Base-by-base conservation (phyloP, 75 land plant genomes). In the Selaginella tamariscina region DNA sequence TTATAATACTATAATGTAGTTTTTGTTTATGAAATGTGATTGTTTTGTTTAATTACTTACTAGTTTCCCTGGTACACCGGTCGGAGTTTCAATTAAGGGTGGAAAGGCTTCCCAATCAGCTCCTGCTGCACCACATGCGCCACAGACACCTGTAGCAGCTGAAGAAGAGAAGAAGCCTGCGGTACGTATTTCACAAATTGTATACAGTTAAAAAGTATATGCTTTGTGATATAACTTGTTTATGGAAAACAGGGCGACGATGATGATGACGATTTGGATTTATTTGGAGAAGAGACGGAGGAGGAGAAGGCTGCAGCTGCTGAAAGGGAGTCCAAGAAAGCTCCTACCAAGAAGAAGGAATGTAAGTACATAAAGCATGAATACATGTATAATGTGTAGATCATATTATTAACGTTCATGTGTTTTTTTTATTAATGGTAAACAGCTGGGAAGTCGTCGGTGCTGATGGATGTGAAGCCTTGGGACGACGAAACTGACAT, bases 401-500 rank as follows among this genome's bases (percentile, higher is more conserved):
- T 65, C 22, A 2, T 26, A n/a, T 67, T 67, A 54, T 21, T 39
- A 2, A 29, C 15, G 22, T 22, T 27, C 21, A 27, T 26, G 54
- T 9, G 54, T 1, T 57, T 23, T 11, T 49, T 49, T n/a, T 20
- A 49, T 11, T 11, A 11, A 20, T 49, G 11, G 20, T 56, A 23
- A 27, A 27, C 77, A 85, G 91, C 68, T 86, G 98, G 98, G 22
- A 93, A 93, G 69, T 93, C 98, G 0, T 93, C 98, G 5, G 88
- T 89, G 30, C 72, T 89, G 30, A 32, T 93, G 80, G 98, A 93
- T 73, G 87, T 93, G 27, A 93, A 93, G 69, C 98, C 98, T 5
- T 89, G 98, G 98, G 98, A 93, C 79, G 98, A 93, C 73, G 98
- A 93, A 54, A 93, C 98, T 27, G 98, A 93, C 79, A 93, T 89